Evolutionary conservation across 2,329 filamentous ascomycete genomes (phyloP).

Genomic region (Colletotrichum tropicicola): DNA sequence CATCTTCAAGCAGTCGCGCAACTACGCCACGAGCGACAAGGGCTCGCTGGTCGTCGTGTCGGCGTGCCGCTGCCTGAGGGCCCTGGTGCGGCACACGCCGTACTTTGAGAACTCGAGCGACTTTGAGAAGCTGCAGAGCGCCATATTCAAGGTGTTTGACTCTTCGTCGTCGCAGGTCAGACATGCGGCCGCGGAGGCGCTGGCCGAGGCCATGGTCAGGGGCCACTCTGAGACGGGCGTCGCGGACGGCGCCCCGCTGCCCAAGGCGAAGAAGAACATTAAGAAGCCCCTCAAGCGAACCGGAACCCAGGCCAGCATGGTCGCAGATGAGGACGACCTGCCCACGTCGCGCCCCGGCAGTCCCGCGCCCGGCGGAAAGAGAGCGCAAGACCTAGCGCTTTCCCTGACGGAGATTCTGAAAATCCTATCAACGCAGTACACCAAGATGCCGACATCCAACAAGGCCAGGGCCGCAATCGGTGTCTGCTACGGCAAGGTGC

Average conservation of each 20-base stretch:
- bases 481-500: constrained; percentile 84
- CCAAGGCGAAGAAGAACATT: constrained; percentile 76
- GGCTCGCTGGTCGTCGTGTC: constrained; percentile 81
- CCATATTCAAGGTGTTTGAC: constrained; percentile 88
- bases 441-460: constrained; percentile 80
- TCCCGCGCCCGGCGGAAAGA: constrained; percentile 73
- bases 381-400: constrained; percentile 76
- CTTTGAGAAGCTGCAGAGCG: constrained; percentile 86
- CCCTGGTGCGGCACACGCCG: constrained; percentile 74
- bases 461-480: constrained; percentile 83
- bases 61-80: constrained; percentile 81
- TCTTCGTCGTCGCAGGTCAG: constrained; percentile 78
- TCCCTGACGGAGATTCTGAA: constrained; percentile 81
- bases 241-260: constrained; percentile 54
- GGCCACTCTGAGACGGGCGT: constrained; percentile 73
- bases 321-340: constrained; percentile 79
- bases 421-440: constrained; percentile 83
- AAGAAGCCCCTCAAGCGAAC: constrained; percentile 64
- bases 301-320: constrained; percentile 67
- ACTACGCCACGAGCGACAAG: constrained; percentile 80
- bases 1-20: constrained; percentile 91
- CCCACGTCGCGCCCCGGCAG: constrained; percentile 72
- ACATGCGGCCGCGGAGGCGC: constrained; percentile 85
- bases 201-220: constrained; percentile 85
- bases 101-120: constrained; percentile 91